A percentile compares a stretch with the other conserved stretches of the same genome.
phyloP scores from a whole-genome alignment of 164 flowering plant species.

The Vitis cinerea region DNA sequence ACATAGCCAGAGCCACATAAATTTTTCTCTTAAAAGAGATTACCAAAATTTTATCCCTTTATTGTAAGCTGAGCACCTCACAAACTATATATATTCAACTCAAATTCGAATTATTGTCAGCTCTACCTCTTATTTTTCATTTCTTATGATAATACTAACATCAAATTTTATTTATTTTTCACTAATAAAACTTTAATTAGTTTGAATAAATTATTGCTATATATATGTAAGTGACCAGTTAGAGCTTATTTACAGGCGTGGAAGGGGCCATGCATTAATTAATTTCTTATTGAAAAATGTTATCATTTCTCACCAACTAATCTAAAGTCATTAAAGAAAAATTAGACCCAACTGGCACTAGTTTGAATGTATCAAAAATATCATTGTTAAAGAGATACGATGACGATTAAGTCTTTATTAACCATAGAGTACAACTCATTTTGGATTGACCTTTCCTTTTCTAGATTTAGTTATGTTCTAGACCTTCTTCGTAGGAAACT shows the following conservation, averaged over 20 bases:
- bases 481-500: background rate
- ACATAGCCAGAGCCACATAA: too few species aligned
- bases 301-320: background rate
- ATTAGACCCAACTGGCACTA: conserved; percentile 24
- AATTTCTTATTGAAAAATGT: background rate
- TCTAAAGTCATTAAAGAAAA: conserved; percentile 8
- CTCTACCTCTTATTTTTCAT: too few species aligned
- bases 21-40: too few species aligned
- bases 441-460: conserved; percentile 2
- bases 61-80: too few species aligned
- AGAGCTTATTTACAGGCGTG: too few species aligned
- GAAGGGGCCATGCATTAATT: background rate
- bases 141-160: too few species aligned
- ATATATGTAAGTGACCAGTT: too few species aligned
- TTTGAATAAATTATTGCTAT: too few species aligned
- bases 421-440: background rate
- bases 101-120: too few species aligned
- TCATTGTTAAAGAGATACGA: conserved; percentile 7
- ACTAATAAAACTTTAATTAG: too few species aligned
- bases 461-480: background rate
- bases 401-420: conserved; percentile 9
- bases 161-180: too few species aligned
- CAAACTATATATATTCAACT: too few species aligned
- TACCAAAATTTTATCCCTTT: background rate
- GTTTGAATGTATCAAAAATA: conserved; percentile 10